phyloP scores from a whole-genome alignment of 2,329 filamentous ascomycete species.

The Penicillium sp. region DNA sequence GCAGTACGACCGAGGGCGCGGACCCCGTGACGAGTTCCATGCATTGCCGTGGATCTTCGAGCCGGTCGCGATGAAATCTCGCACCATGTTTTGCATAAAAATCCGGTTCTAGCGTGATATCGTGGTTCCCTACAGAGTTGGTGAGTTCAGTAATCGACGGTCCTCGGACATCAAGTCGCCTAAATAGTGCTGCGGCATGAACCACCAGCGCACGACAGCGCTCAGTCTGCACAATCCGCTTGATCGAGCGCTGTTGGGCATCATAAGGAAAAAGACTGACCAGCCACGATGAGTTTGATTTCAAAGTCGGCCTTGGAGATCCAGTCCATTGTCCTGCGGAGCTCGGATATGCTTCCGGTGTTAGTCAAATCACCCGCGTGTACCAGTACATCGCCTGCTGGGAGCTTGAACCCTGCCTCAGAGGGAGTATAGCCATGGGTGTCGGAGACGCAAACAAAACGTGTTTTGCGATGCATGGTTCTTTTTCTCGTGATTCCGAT shows the following conservation, averaged over 20 bases:
- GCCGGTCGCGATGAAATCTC: constrained; percentile 43
- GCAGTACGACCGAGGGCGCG: constrained; percentile 48
- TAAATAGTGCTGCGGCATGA: neutral
- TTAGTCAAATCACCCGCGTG: constrained; percentile 59
- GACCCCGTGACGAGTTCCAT: constrained; percentile 39
- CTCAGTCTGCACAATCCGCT: neutral
- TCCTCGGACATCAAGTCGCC: neutral
- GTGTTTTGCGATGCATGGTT: constrained; percentile 40
- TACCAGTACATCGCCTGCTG: constrained; percentile 55
- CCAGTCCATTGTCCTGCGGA: constrained; percentile 52
- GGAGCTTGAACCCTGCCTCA: constrained; percentile 48
- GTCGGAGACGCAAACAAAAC: constrained; percentile 57
- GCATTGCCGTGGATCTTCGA: constrained; percentile 45
- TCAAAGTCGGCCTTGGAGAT: constrained; percentile 51
- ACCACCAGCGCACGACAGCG: neutral
- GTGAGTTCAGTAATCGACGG: constrained; percentile 3
- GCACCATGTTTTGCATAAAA: constrained; percentile 45
- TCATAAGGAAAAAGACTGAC: constrained; percentile 31
- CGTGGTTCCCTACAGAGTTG: constrained; percentile 51
- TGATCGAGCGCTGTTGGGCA: neutral
- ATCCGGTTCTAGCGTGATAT: constrained; percentile 50
- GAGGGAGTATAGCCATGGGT: constrained; percentile 52
- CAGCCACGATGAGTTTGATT: constrained; percentile 53
- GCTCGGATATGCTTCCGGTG: constrained; percentile 49
- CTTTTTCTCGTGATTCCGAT: neutral